phyloP scores from a whole-genome alignment of 805 yeast species.

The Candida corydali region DNA sequence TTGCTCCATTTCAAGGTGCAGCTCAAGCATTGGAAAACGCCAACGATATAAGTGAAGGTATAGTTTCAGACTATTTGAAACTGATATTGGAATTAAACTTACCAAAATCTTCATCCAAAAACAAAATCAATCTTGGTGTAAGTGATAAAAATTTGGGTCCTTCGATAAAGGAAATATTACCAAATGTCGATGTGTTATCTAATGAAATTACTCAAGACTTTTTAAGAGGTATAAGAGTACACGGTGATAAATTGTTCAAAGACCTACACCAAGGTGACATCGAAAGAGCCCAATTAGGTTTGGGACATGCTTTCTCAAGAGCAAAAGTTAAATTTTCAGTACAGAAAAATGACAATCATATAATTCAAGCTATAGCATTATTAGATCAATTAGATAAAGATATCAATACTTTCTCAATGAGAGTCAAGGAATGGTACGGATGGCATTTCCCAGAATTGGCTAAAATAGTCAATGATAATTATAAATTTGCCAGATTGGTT shows the following conservation, averaged over 20 bases:
- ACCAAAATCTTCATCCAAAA: constrained; percentile 69
- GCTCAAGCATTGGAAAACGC: constrained; percentile 99
- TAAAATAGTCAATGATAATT: constrained; percentile 85
- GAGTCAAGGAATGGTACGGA: constrained; percentile 97
- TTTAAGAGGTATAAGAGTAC: constrained; percentile 90
- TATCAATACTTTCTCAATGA: constrained; percentile 94
- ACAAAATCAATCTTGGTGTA: constrained; percentile 76
- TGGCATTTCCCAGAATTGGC: constrained; percentile 99
- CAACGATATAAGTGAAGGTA: constrained; percentile 95
- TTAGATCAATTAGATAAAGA: constrained; percentile 98
- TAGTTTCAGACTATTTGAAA: constrained; percentile 88
- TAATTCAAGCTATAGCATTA: constrained; percentile 96
- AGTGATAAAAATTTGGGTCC: constrained; percentile 96
- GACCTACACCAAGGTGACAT: constrained; percentile 92
- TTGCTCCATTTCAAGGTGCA: constrained; percentile 98
- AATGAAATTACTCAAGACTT: constrained; percentile 93
- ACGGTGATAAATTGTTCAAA: constrained; percentile 83
- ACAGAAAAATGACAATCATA: constrained; percentile 98
- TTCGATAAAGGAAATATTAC: constrained; percentile 87
- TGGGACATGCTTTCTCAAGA: constrained; percentile 98
- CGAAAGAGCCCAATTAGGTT: constrained; percentile 97
- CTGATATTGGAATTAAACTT: constrained; percentile 85
- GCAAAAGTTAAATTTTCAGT: constrained; percentile 98
- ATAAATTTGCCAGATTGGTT: constrained; percentile 77
- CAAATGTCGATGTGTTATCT: constrained; percentile 83